Evolutionary conservation across 2,329 filamentous ascomycete genomes (phyloP), one percentile per base, ranked within the genome.

Genomic region (Talaromyces sp.): DNA sequence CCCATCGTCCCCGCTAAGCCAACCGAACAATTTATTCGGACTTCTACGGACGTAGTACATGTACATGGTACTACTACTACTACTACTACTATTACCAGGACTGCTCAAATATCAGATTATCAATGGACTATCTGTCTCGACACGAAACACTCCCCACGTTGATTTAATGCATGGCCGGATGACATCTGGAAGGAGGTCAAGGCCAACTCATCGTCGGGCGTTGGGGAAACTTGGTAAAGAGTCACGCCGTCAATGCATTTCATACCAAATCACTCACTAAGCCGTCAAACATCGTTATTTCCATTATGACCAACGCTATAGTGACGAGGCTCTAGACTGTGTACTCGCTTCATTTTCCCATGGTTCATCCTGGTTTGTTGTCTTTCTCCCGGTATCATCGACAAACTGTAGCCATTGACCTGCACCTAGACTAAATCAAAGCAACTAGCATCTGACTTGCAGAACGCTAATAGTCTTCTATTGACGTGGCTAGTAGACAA

Each of bases 401-500:
- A 37, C 50, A 35, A 56, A 56, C 50, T 22, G 13, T 56, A 19
- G 3, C 9, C 31, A 56, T 35, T 37, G 31, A 54, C 31, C 50
- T 14, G 35, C 56, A 24, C 16, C 10, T 8, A 31, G 27, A 5
- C 27, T 7, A 24, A 9, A 43, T 8, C 24, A 19, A 59, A 31
- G 24, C 37, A 59, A 33, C 56, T 45, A 45, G 39, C 24, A 43
- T 59, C 39, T 59, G 56, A 59, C 56, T 16, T 45, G 56, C 56
- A 59, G 31, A 22, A 59, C 56, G 24, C 37, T 27, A 59, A 45
- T 41, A 19, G 27, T 45, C 37, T 22, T 16, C 27, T 45, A 45
- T 59, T 45, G 56, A 59, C 56, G 56, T 59, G 56, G 56, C 56
- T 59, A 59, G 33, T 27, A 45, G n/a, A 35, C 31, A 13, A 6